Evolutionary conservation across 352 stramenopile genomes (phyloP), one percentile per base, ranked within the genome.

Genomic region (Phytophthora gonapodyides): DNA sequence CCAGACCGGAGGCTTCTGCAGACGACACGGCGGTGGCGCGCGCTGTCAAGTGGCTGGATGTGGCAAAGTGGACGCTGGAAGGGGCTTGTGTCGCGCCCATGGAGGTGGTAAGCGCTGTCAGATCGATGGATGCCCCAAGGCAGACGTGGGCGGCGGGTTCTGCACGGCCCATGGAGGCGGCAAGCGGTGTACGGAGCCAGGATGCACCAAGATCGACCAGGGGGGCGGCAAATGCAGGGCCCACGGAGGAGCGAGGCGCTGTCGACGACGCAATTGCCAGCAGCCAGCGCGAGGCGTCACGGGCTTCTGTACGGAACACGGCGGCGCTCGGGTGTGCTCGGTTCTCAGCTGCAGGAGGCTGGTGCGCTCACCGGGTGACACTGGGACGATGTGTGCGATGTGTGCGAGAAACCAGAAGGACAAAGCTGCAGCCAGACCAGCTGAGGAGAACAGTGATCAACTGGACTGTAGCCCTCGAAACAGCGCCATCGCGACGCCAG

Each of bases 131-230:
- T 94, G 85, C 64, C 53, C 73, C 7, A 93, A 93, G 61, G 83
- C 85, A 3, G 85, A 94, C 50, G 84, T 96, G 30, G 87, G 86
- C 24, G 86, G 87, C 24, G 87, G 87, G 1, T 89, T 88, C 35
- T 96, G 87, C 61, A 95, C 88, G 3, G 64, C 76, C 5, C 87
- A 95, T 47, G 87, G 87, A 27, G 87, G 87, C 17, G 87, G 87
- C 8, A 84, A 71, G 57, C 81, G 85, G 12, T 96, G 88, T 61
- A 69, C 65, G 0, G 77, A 87, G 46, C 61, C 67, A 51, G 82
- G 82, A 19, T 96, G 88, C 56, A 74, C 69, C 19, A 96, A 95
- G 51, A 91, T 90, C 35, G 80, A 87, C 54, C 87, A 96, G 65
- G 87, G 85, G 24, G 87, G 87, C 54, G 87, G 85, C 10, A 92